phyloP scores from a whole-genome alignment of 208 protist species.

The Wallacemonas sp. region DNA sequence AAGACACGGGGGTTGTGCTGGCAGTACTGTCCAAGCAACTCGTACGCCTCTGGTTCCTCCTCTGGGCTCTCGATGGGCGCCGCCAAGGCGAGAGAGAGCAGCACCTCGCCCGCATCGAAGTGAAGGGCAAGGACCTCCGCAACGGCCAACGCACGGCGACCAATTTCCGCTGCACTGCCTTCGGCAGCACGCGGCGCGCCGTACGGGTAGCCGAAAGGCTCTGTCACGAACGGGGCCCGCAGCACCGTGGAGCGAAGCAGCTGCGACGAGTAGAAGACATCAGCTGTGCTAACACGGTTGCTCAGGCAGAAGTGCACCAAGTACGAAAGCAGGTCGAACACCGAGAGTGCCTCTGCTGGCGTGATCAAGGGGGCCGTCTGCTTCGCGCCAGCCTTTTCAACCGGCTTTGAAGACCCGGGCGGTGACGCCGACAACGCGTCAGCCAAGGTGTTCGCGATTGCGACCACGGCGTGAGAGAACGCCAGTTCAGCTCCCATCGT shows the following conservation, averaged over 20 bases:
- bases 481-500: constrained; percentile 38
- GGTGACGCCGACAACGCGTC: constrained; percentile 22
- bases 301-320: constrained; percentile 63
- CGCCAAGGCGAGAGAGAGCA: constrained; percentile 55
- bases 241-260: constrained; percentile 63
- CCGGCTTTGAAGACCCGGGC: background rate
- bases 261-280: constrained; percentile 26
- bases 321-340: constrained; percentile 60
- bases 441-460: constrained; percentile 39
- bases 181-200: constrained; percentile 38
- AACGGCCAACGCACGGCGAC: constrained; percentile 37
- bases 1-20: constrained; percentile 42
- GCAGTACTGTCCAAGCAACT: constrained; percentile 51
- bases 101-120: constrained; percentile 61
- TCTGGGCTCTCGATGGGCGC: constrained; percentile 52
- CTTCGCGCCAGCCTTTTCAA: background rate
- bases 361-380: no score
- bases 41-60: constrained; percentile 36
- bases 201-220: constrained; percentile 76
- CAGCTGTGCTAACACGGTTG: constrained; percentile 31
- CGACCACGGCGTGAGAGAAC: constrained; percentile 35
- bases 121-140: constrained; percentile 59
- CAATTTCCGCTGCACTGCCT: constrained; percentile 23
- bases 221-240: constrained; percentile 51
- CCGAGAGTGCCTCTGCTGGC: constrained; percentile 23